Conservation (phyloP, 1,284 basidiomycete genomes). For the Thecaphora frezii region DNA sequence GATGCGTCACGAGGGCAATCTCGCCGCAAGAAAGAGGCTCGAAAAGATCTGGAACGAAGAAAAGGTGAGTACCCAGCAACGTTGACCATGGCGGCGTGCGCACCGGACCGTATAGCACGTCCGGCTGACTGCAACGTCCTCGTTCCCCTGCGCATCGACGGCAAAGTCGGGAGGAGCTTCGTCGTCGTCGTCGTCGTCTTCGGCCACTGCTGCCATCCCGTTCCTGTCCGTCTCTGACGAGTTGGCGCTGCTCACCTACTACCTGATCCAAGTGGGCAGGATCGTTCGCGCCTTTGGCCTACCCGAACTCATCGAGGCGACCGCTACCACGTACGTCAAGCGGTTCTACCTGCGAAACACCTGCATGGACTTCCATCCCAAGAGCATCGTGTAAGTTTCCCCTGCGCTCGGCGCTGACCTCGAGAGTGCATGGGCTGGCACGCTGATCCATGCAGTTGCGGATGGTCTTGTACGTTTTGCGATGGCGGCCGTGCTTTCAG, state of each 20-base stretch:
- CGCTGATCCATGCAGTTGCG: neutral
- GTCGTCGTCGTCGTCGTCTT: slow-evolving; percentile 3
- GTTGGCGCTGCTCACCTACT: slow-evolving; percentile 81
- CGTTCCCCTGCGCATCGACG: neutral
- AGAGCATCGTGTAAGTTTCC: slow-evolving; percentile 85
- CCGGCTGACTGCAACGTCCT: neutral
- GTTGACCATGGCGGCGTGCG: no score
- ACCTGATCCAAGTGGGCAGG: slow-evolving; percentile 80
- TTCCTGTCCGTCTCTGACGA: slow-evolving; percentile 84
- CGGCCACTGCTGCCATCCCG: slow-evolving; percentile 56
- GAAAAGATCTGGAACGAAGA: slow-evolving; percentile 22
- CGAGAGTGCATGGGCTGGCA: neutral
- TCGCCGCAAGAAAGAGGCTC: slow-evolving; percentile 14
- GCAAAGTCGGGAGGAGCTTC: slow-evolving; percentile 1
- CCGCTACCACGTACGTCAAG: slow-evolving; percentile 87
- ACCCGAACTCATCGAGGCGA: slow-evolving; percentile 88
- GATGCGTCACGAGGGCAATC: slow-evolving; percentile 17
- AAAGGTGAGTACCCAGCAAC: neutral
- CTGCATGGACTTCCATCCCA: slow-evolving; percentile 98
- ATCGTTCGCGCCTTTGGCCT: slow-evolving; percentile 83
- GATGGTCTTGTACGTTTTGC: slow-evolving; percentile 4
- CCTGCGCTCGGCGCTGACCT: neutral
- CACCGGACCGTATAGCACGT: neutral
- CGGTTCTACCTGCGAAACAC: slow-evolving; percentile 97
- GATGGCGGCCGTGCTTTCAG: slow-evolving; percentile 1